Evolutionary conservation across 2,329 filamentous ascomycete genomes (phyloP), one percentile per base, ranked within the genome.

Genomic region (Fusarium buxicola): DNA sequence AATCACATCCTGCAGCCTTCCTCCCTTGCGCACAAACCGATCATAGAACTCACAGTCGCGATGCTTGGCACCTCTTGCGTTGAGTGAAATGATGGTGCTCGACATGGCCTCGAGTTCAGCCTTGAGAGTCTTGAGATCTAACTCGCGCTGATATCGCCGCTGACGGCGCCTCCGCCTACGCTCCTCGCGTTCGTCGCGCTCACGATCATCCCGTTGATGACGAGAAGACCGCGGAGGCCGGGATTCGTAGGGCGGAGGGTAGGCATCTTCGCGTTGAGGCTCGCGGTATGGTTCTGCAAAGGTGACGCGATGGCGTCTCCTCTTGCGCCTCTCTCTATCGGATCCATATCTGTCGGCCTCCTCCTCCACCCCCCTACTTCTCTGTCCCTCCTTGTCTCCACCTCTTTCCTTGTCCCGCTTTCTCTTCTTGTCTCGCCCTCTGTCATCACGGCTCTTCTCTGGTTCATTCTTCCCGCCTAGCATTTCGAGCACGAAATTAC

Each of bases 61-160:
- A 21, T 70, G 68, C 12, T 57, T 50, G 6, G 68, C 52, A 10
- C 65, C 68, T 2, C 68, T 39, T 7, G 66, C 55, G 27, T 69
- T 71, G 7, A 70, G 36, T 8, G 55, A 56, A 40, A 71, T 71
- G 52, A 70, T 69, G 13, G 68, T 70, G 54, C 66, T 68, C 4
- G 68, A 70, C 68, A 70, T 70, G 41, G 57, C 59, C 30, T 70
- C 68, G 15, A 70, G 55, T 25, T 70, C 68, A n/a, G 64, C 59
- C 49, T 53, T 60, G 34, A 70, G 65, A 4, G 51, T 60, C 47
- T 58, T 67, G 24, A 70, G 62, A 41, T 70, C 65, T 2, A 70
- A 46, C 5, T 53, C 60, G 6, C 57, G 57, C 16, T 61, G 54
- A 48, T 54, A 65, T 18, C 55, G 57, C 2, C 59, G 60, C 27